Evolutionary conservation across 169 alveolate species (phyloP).

Genomic region (Plasmodium inui): DNA sequence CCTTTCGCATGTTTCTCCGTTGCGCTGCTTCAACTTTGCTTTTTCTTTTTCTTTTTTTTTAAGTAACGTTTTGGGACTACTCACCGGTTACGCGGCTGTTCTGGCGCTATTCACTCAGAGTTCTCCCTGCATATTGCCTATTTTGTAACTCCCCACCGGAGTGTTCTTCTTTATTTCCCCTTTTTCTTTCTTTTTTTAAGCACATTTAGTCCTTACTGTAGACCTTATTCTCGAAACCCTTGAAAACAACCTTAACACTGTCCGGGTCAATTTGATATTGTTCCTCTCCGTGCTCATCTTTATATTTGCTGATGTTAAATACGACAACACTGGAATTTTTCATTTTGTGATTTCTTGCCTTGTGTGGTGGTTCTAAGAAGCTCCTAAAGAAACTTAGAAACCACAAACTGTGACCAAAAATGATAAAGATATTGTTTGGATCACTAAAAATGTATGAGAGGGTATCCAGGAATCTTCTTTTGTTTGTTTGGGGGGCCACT

Average conservation of each 20-base stretch:
- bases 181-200: not conserved
- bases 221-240: conserved; percentile 28
- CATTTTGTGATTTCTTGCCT: conserved; percentile 42
- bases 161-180: not conserved
- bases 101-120: not conserved
- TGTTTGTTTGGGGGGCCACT: not conserved
- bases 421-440: conserved; percentile 26
- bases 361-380: conserved; percentile 31
- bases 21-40: not conserved
- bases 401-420: conserved; percentile 74
- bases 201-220: not conserved
- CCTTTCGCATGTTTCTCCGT: not conserved
- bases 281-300: not conserved
- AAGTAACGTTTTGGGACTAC: not conserved
- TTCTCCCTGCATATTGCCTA: not conserved
- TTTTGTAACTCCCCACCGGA: not conserved
- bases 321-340: conserved; percentile 43
- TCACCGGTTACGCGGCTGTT: not conserved
- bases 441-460: conserved; percentile 22
- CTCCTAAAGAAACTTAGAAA: conserved; percentile 14
- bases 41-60: too few relatives aligned
- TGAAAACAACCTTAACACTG: conserved; percentile 21
- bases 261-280: conserved; percentile 23
- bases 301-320: conserved; percentile 25
- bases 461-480: conserved; percentile 34